Base-by-base conservation (phyloP, 1,139 yeast genomes). In the Magnusiomyces paraingens region DNA sequence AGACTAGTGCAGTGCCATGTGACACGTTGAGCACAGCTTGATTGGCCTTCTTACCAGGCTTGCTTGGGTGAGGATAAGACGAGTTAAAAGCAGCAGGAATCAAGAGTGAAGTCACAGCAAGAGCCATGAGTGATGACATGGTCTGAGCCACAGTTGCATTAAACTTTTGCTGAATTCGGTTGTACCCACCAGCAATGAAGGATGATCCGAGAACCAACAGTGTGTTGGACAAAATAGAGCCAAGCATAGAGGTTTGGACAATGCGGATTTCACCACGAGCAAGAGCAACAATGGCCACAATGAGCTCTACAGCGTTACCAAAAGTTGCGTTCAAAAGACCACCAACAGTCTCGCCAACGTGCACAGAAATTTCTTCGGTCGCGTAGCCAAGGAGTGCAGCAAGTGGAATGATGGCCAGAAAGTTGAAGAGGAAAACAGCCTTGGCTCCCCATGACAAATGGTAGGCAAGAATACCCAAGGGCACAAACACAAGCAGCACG, bases 121-220 rank as follows among this genome's bases (percentile, higher is more conserved):
- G 81, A 0, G 95, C 95, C 83, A 93, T 81, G 61, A 93, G 77
- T 2, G 96, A 88, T 32, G 93, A 83, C 97, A 94, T 93, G 18
- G 98, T 90, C 67, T 93, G 98, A 6, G 99, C 99, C 10, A 91
- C 97, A 0, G 98, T 91, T 70, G 86, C 95, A 74, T 91, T 91
- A 73, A 94, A 93, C 3, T 79, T 79, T 70, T 93, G 99, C 69
- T 87, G 95, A 47, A 84, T 78, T 57, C 94, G 80, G 61, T 87
- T 85, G 66, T 84, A 77, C 15, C 99, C 99, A 54, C 99, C 99
- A 50, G 90, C 93, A 36, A 93, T 73, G 67, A 93, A 94, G 66
- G 98, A 90, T 70, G 95, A 86, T n/a, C 99, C 99, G 58, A 93
- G 77, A 3, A 93, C 99, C 57, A 94, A 77, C 58, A 93, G 74